phyloP scores from a whole-genome alignment of 1,284 basidiomycete species.

The Pseudozyma pruni region DNA sequence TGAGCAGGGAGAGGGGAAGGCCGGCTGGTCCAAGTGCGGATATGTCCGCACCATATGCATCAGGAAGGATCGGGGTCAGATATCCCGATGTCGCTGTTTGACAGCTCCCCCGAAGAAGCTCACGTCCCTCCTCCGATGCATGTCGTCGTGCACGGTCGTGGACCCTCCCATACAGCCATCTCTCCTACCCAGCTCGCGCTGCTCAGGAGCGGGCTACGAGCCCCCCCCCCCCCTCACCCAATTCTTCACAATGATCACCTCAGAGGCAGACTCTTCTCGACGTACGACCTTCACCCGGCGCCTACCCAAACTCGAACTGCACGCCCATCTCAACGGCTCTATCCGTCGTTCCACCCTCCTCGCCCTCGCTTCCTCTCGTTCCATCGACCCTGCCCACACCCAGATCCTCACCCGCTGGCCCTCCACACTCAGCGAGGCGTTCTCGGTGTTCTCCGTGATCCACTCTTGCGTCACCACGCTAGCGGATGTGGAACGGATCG shows the following conservation, averaged over 20 bases:
- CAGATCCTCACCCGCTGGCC: conserved; percentile 22
- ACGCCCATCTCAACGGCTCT: conserved; percentile 51
- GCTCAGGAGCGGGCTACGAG: no score
- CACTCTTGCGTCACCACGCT: conserved; percentile 32
- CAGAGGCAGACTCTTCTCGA: not conserved
- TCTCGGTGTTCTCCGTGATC: conserved; percentile 40
- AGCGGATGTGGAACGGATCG: conserved; percentile 21
- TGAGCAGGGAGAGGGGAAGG: no score
- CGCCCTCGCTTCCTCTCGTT: conserved; percentile 12
- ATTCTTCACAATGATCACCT: not conserved
- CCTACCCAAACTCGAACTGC: conserved; percentile 50
- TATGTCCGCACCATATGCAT: no score
- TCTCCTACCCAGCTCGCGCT: no score
- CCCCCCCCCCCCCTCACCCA: not conserved
- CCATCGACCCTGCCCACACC: conserved; percentile 7
- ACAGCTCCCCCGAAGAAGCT: no score
- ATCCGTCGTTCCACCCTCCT: conserved; percentile 43
- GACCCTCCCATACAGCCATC: no score
- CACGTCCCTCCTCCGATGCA: no score
- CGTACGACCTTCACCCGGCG: not conserved
- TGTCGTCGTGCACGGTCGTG: no score
- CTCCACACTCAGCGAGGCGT: conserved; percentile 35
- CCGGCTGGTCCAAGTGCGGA: no score
- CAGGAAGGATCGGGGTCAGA: no score
- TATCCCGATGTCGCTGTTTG: no score